Evolutionary conservation across 139 green algal genomes (phyloP).

Genomic region (Trebouxia sp.): DNA sequence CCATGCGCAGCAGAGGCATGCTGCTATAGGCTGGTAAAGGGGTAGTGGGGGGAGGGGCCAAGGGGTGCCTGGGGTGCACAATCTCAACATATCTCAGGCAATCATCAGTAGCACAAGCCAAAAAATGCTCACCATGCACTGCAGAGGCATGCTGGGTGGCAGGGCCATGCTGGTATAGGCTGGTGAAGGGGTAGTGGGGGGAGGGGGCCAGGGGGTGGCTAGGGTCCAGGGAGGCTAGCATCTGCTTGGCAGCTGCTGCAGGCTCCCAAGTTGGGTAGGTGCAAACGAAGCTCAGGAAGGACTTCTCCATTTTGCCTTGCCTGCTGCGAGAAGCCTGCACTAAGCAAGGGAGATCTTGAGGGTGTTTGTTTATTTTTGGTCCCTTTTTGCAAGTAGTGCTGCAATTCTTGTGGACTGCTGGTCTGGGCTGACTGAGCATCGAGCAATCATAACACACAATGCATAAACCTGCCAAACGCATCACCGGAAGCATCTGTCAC

Average conservation of each 20-base stretch:
- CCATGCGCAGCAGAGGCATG: background rate
- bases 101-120: no score
- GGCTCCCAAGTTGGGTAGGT: constrained; percentile 89
- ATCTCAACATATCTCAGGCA: no score
- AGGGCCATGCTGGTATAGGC: background rate
- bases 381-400: background rate
- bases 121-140: constrained; percentile 6
- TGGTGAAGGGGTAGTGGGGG: constrained; percentile 22
- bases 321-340: constrained; percentile 44
- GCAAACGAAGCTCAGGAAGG: constrained; percentile 84
- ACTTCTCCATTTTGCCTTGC: constrained; percentile 96
- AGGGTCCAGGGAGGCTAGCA: constrained; percentile 51
- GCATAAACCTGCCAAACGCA: no score
- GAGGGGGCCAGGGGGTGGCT: constrained; percentile 15
- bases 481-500: no score
- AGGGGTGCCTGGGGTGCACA: constrained; percentile 34
- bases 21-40: constrained; percentile 9
- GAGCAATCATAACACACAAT: no score
- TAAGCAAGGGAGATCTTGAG: background rate
- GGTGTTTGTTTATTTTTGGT: no score
- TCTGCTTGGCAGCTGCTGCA: constrained; percentile 43
- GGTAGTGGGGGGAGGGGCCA: constrained; percentile 20
- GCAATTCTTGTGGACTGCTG: no score
- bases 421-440: no score
- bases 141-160: background rate